Base-by-base conservation (phyloP, 2,329 filamentous ascomycete genomes). In the Lachnellula willkommii region DNA sequence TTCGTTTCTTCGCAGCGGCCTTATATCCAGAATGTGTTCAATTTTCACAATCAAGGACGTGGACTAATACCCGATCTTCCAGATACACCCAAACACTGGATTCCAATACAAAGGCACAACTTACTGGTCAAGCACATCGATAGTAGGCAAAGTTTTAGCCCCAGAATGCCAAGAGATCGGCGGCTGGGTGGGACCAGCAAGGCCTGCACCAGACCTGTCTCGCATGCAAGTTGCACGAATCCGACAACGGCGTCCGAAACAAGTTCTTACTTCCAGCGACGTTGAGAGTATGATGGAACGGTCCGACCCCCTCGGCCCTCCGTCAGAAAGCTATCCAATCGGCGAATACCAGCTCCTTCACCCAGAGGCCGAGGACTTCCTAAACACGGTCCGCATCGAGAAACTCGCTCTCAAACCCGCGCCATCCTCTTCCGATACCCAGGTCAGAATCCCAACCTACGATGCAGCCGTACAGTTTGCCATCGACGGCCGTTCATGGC, bases 31-130 rank as follows among this genome's bases (percentile, higher is more conserved):
- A 32, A 4, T 12, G 9, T 12, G 4, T 32, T 32, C 28, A 32
- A 4, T 32, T 12, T 12, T 32, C 9, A 32, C 28, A 12, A 32
- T 12, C 28, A 12, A 32, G 28, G 28, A 32, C 9, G 9, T 32
- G 9, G 28, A 12, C 28, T 32, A 12, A 32, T 12, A 32, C 28
- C 9, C 9, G 4, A 32, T 32, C 3, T 24, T 24, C 42, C 26
- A 45, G 42, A 77, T 86, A 62, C 79, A 86, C 56, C 85, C 85
- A 1, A 77, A 84, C 62, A 84, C 84, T 60, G 88, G 88, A 15
- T 90, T 91, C 66, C 88, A 91, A 71, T 90, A 90, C 68, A 84
- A 85, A 64, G 85, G 83, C 55, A 86, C 87, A 66, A 90, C 88
- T 1, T 91, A 90, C 74, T 91, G 88, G 88, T 83, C 86, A 3